Percentiles rank a stretch among this genome's conserved stretches.
phyloP scores from a whole-genome alignment of 2,329 filamentous ascomycete genomes.

The Lasiodiplodia theobromae region DNA sequence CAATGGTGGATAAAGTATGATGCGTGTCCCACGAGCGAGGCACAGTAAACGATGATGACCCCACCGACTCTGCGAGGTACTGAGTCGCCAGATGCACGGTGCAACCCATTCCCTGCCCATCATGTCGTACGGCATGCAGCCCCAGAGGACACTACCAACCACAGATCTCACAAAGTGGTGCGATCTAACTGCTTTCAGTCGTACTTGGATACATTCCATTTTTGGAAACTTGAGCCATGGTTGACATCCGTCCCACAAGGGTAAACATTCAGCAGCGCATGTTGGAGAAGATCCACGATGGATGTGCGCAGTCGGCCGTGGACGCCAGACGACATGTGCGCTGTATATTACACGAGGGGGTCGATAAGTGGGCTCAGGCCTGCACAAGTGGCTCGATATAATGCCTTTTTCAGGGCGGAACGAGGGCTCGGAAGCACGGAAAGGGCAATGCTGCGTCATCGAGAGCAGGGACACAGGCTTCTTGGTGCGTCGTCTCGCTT shows the following conservation, averaged over 20 bases:
- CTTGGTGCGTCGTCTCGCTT: neutral
- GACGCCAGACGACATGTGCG: neutral
- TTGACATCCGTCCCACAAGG: neutral
- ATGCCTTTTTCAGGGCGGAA: neutral
- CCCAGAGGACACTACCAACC: slow-evolving; percentile 4
- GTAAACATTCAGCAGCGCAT: neutral
- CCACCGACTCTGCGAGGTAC: neutral
- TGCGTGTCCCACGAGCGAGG: neutral
- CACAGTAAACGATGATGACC: neutral
- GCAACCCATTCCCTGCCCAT: slow-evolving; percentile 6
- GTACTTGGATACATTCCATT: neutral
- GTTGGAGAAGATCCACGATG: neutral
- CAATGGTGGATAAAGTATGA: neutral
- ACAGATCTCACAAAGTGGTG: slow-evolving; percentile 13
- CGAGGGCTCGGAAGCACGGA: neutral
- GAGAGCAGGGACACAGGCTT: neutral
- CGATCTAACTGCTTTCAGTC: slow-evolving; percentile 8
- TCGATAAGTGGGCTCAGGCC: neutral
- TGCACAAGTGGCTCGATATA: neutral
- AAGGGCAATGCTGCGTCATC: neutral
- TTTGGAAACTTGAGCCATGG: neutral
- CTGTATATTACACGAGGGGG: neutral
- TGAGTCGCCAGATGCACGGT: slow-evolving; percentile 14
- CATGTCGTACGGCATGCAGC: slow-evolving; percentile 17
- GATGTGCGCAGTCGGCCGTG: neutral